Evolutionary conservation across 192 early-diverging fungal species (phyloP).

Genomic region (Rhizophagus clarus): DNA sequence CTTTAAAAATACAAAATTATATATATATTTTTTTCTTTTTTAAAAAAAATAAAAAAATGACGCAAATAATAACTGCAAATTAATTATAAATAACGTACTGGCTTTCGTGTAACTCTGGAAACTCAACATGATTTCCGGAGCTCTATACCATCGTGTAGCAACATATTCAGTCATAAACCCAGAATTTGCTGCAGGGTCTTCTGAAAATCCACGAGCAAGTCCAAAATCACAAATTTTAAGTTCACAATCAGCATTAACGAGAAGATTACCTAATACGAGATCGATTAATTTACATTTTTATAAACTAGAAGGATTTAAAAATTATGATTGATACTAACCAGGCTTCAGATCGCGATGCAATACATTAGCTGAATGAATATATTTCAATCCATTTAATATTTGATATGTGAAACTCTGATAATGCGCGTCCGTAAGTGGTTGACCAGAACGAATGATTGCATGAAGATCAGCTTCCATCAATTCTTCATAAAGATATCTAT

Average conservation of each 20-base stretch:
- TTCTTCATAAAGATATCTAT: conserved; percentile 64
- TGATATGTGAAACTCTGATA: conserved; percentile 93
- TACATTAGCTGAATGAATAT: conserved; percentile 91
- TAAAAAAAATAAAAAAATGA: neutral
- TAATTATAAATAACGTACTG: conserved; percentile 42
- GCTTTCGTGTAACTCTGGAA: conserved; percentile 91
- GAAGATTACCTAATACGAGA: conserved; percentile 61
- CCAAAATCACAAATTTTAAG: conserved; percentile 97
- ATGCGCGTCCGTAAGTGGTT: conserved; percentile 82
- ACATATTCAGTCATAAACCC: conserved; percentile 96
- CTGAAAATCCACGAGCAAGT: conserved; percentile 80
- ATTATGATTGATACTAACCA: conserved; percentile 35
- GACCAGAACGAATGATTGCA: conserved; percentile 82
- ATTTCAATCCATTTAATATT: conserved; percentile 85
- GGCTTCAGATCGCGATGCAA: conserved; percentile 93
- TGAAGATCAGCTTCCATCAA: conserved; percentile 91
- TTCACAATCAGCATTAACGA: conserved; percentile 90
- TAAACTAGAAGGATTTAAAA: neutral
- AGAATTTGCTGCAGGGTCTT: conserved; percentile 61
- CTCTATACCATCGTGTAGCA: conserved; percentile 93
- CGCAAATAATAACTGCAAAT: neutral
- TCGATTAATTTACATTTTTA: neutral
- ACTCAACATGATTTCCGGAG: conserved; percentile 92
- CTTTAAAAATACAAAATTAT: conserved; percentile 23
- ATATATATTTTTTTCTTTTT: neutral